These are phyloP conservation scores for Chrysoporthe austroafricana DNA, from an alignment of 2,329 filamentous ascomycete genomes.

Conservation along the genomic window DNA sequence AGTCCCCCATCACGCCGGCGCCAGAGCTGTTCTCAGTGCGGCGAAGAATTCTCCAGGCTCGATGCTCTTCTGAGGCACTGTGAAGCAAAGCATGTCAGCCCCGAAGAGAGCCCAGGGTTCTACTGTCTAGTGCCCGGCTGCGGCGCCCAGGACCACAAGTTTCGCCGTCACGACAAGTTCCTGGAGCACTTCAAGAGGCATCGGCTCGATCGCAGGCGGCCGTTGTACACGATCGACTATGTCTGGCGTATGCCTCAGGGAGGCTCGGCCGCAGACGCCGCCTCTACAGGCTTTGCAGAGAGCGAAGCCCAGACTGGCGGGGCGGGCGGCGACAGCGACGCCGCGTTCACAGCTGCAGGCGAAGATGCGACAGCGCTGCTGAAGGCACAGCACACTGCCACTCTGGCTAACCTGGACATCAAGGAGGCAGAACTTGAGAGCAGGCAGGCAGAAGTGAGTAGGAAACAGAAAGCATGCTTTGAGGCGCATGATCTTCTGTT, in stretches of 20 bases:
- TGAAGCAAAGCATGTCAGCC: neutral
- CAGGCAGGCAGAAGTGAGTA: neutral
- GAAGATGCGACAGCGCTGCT: neutral
- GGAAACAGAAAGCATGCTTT: neutral
- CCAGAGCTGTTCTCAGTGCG: conserved; percentile 1
- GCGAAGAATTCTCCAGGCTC: neutral
- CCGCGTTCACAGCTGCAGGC: too few relatives aligned
- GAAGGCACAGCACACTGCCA: neutral
- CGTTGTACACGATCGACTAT: neutral
- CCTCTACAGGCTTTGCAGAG: neutral
- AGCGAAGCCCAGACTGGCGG: neutral
- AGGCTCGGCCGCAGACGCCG: neutral
- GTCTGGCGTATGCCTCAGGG: neutral
- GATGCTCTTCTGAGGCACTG: conserved; percentile 1
- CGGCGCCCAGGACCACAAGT: neutral
- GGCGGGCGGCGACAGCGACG: too few relatives aligned
- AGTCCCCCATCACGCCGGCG: neutral
- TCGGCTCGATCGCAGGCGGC: neutral
- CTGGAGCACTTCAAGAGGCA: conserved; percentile 1
- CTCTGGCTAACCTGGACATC: neutral
- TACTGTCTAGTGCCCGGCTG: neutral
- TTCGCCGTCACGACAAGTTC: conserved; percentile 1
- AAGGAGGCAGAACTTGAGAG: neutral
- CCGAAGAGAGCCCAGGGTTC: neutral
- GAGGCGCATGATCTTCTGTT: neutral